Conservation (phyloP, 331 rosid species). For the Phaseolus coccineus region DNA sequence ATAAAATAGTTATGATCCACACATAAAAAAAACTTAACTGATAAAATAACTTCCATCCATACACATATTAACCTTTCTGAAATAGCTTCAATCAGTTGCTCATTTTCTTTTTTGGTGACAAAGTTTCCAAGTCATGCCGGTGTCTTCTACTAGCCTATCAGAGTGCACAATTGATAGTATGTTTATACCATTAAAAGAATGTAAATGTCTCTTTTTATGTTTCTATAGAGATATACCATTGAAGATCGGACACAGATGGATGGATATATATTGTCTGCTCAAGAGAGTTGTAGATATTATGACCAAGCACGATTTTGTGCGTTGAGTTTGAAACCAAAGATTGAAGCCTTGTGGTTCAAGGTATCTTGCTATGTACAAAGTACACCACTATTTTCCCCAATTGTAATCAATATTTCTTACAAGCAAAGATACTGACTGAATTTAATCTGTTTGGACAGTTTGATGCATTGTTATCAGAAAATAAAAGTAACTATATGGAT, state of each 20-base stretch:
- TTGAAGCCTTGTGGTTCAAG: conserved; percentile 76
- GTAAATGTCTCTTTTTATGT: conserved; percentile 21
- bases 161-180: conserved; percentile 19
- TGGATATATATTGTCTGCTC: conserved; percentile 63
- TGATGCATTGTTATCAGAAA: conserved; percentile 59
- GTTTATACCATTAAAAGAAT: conserved; percentile 26
- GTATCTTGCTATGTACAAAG: conserved; percentile 47
- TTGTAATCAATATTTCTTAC: conserved; percentile 24
- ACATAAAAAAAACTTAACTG: too few species aligned
- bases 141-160: too few species aligned
- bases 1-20: too few species aligned
- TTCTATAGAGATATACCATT: conserved; percentile 67
- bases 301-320: conserved; percentile 54
- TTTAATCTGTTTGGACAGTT: conserved; percentile 58
- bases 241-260: conserved; percentile 78
- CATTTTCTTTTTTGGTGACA: too few species aligned
- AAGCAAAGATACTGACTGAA: conserved; percentile 33
- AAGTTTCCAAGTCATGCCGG: too few species aligned
- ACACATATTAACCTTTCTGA: too few species aligned
- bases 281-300: conserved; percentile 69
- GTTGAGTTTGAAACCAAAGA: conserved; percentile 67
- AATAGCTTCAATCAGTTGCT: too few species aligned
- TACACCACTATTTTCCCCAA: background rate
- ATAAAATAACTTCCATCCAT: too few species aligned
- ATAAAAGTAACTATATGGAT: conserved; percentile 58